Conservation (phyloP, 2,329 filamentous ascomycete genomes). For the Cytospora paraplurivora region DNA sequence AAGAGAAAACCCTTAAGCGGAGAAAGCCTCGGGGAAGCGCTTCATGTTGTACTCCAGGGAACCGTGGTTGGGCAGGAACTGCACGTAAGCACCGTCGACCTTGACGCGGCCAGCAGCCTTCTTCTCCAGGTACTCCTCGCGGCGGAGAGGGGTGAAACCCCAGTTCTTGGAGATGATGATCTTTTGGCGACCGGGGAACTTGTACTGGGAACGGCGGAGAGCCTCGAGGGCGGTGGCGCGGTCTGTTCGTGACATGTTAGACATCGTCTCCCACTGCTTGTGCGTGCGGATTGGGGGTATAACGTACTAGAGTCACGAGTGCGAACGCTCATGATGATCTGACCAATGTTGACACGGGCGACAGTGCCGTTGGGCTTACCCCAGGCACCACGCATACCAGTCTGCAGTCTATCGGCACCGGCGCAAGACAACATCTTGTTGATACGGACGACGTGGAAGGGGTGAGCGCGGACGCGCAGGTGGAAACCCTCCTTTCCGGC, state of each 20-base stretch:
- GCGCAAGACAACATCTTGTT: conserved; percentile 99
- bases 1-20: conserved; percentile 48
- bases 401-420: conserved; percentile 99
- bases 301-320: conserved; percentile 87
- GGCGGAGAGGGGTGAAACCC: conserved; percentile 98
- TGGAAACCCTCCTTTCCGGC: conserved; percentile 75
- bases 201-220: conserved; percentile 99
- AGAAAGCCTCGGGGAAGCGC: conserved; percentile 93
- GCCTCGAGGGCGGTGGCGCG: conserved; percentile 94
- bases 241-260: conserved; percentile 55
- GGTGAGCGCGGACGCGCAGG: conserved; percentile 84
- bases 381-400: conserved; percentile 99
- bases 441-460: conserved; percentile 99
- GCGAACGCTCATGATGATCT: conserved; percentile 96
- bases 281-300: neutral
- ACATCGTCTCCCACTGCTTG: neutral
- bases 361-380: conserved; percentile 99
- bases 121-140: conserved; percentile 96
- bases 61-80: conserved; percentile 97
- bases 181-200: conserved; percentile 99
- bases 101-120: conserved; percentile 92
- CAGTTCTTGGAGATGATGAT: conserved; percentile 99
- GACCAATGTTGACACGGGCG: conserved; percentile 99
- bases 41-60: conserved; percentile 82
- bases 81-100: conserved; percentile 98